phyloP scores from a whole-genome alignment of 768 basidiomycete species.

The Hericium alpestre region DNA sequence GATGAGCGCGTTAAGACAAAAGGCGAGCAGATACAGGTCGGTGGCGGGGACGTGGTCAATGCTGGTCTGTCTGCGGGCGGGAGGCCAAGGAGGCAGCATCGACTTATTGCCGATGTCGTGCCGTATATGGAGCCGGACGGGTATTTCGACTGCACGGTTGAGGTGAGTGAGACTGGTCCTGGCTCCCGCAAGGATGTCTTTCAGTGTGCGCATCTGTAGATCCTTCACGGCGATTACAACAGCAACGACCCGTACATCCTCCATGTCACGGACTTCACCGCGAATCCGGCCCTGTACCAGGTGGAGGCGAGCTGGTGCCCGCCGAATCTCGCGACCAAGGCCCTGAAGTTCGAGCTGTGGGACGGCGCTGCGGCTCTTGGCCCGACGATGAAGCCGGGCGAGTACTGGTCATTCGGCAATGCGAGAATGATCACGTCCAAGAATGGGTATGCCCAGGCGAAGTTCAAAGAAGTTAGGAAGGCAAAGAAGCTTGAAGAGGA shows the following conservation, averaged over 20 bases:
- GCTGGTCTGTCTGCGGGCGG: not conserved
- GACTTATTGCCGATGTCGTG: constrained; percentile 39
- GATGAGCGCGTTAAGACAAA: constrained; percentile 3
- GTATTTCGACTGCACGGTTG: constrained; percentile 52
- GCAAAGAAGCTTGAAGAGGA: constrained; percentile 6
- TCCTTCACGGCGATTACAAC: constrained; percentile 9
- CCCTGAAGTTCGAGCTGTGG: constrained; percentile 15
- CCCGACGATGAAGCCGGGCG: constrained; percentile 12
- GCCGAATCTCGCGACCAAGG: constrained; percentile 4
- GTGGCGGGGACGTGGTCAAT: constrained; percentile 6
- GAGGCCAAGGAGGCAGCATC: constrained; percentile 26
- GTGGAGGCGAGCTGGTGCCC: constrained; percentile 10
- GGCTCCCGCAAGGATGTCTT: not conserved
- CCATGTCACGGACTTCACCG: constrained; percentile 14
- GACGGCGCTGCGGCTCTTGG: constrained; percentile 8
- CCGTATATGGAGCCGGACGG: constrained; percentile 34
- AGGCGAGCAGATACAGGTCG: constrained; percentile 9
- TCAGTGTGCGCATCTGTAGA: not conserved
- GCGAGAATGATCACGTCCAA: constrained; percentile 9
- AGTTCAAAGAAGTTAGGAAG: constrained; percentile 8
- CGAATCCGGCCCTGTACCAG: constrained; percentile 2
- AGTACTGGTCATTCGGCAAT: constrained; percentile 11
- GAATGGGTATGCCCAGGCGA: constrained; percentile 8
- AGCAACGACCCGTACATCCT: constrained; percentile 4
- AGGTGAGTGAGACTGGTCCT: constrained; percentile 3